Base-by-base conservation (phyloP, 2,329 filamentous ascomycete genomes). In the Stagonosporopsis tanaceti region DNA sequence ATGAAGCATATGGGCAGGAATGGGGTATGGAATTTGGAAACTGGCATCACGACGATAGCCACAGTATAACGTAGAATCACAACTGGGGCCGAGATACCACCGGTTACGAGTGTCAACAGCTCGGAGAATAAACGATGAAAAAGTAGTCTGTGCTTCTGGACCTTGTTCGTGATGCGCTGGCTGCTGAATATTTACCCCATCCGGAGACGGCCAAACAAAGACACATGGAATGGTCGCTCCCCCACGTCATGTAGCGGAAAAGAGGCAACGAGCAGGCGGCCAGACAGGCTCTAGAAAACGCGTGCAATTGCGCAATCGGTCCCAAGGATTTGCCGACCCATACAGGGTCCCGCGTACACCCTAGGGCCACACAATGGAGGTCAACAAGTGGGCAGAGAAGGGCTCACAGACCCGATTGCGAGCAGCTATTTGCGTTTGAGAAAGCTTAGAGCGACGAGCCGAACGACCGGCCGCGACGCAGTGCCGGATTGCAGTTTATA, bases 281-380 rank as follows among this genome's bases (percentile, higher is more conserved):
- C 32, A 52, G 61, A 54, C 48, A 32, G 54, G 52, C 59, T 60
- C 46, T 63, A 56, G 63, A 56, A 66, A 68, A 66, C 69, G 63
- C 71, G 72, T 72, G 71, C 70, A 66, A 76, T 76, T 70, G 71
- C 73, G 73, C 72, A 71, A 75, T 75, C 71, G 70, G 60, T 57
- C 63, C 70, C 69, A 71, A 74, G 65, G 62, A 69, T 69, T 63
- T 64, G 64, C 66, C 67, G 72, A 65, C 56, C 66, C 67, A 68
- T 65, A 67, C 66, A 66, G 45, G 57, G 54, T 62, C 53, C 57
- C 64, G 62, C 58, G 45, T 54, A 35, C 40, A 56, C 58, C 54
- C 63, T 68, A 69, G 65, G 54, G 54, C 61, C 61, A 59, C 62
- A 56, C 53, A 50, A 45, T 34, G 39, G 44, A 27, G 48, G 54